Evolutionary conservation across 345 rosid species (phyloP), one percentile per base, ranked within the genome.

Genomic region (Rhizophora apiculata): DNA sequence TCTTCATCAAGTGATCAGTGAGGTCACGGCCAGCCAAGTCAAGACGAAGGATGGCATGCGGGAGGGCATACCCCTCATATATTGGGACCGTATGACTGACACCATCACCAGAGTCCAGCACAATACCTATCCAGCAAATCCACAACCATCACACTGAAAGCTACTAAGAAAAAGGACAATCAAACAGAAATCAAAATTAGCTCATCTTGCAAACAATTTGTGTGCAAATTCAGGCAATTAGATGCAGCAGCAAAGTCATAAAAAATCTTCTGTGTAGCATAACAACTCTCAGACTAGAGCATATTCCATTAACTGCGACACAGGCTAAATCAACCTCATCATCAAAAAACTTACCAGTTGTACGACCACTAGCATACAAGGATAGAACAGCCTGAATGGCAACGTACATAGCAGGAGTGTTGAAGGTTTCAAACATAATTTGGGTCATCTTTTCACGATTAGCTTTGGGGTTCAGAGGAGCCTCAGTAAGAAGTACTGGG

Each of bases 341-440:
- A 5, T 8, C 5, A 9, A 26, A 7, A 34, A 37, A 52, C 68
- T 11, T 8, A 74, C 77, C 77, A 62, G 90, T 86, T 26, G 90
- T 86, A 62, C 88, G 85, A 62, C 90, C 90, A 72, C 88, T 84
- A 68, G 90, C 90, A 54, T 86, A 86, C 30, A 86, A 84, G 43
- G 89, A 85, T 6, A 85, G 84, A 43, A 81, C 85, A 18, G 85
- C 85, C 70, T 81, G 85, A 37, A 79, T 79, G 31, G 80, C 87
- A 32, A 84, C 79, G 64, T 84, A 77, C 77, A 77, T 77, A 2
- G 80, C 72, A 24, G 87, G 87, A 15, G 65, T 71, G 9, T 80
- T 66, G 72, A 83, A 83, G 13, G 83, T 80, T 74, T 83, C 86
- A 62, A 83, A 83, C 83, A 83, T 77, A 67, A 83, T 78, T 63